phyloP scores from a whole-genome alignment of 2,329 filamentous ascomycete species.

The Nakataea oryzae region DNA sequence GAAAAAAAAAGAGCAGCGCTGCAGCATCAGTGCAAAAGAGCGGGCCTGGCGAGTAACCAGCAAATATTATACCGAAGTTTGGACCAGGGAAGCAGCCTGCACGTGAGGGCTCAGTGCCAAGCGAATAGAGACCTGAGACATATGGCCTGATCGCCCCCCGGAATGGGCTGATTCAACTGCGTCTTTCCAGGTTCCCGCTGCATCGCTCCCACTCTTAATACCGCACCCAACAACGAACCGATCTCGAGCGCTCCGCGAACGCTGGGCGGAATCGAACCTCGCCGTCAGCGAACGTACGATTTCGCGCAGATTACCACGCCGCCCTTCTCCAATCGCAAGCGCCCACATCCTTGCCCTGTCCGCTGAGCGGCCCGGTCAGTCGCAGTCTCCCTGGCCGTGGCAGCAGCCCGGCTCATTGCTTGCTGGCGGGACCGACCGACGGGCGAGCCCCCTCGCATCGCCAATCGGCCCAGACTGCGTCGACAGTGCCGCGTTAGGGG shows the following conservation, averaged over 20 bases:
- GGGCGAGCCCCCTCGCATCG: not conserved
- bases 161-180: slow-evolving; percentile 3
- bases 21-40: not conserved
- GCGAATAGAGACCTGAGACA: slow-evolving; percentile 1
- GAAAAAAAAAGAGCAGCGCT: not conserved
- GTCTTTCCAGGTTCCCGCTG: not conserved
- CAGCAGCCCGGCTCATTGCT: not conserved
- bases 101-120: slow-evolving; percentile 1
- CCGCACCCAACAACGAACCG: not conserved
- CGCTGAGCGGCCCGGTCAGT: not conserved
- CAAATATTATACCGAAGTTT: not conserved
- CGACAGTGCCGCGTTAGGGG: not conserved
- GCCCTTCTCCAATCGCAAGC: not conserved
- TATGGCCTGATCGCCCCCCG: slow-evolving; percentile 5
- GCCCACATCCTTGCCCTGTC: not conserved
- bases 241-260: not conserved
- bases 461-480: not conserved
- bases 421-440: not conserved
- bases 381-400: not conserved
- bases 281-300: slow-evolving; percentile 2
- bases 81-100: not conserved
- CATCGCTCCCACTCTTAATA: not conserved
- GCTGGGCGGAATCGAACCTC: not conserved
- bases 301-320: not conserved
- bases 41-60: not conserved